Evolutionary conservation across 1,284 basidiomycete species (phyloP), one percentile per base, ranked within the genome.

Genomic region (Ganoderma resinaceum): DNA sequence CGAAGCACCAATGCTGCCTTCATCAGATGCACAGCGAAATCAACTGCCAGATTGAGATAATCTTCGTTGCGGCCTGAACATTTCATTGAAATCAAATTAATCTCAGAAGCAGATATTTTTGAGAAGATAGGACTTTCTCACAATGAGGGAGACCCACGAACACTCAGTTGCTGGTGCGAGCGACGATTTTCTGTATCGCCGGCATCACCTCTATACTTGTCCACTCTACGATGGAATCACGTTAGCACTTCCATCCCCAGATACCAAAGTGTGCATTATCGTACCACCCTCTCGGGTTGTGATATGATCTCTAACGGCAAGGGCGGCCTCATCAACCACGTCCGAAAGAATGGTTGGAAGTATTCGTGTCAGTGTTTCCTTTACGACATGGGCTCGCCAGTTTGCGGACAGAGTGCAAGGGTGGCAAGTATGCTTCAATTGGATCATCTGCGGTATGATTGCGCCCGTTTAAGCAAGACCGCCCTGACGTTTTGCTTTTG

Each of bases 101-200:
- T 2, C n/a, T 46, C 5, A 23, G 20, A 46, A n/a, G 43, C 20
- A 8, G 43, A n/a, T 9, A 9, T n/a, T 9, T n/a, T 9, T n/a
- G 0, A 8, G 43, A n/a, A 2, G 18, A 46, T 1, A 1, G 20
- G 11, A 18, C 7, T 61, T 42, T 78, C 84, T 84, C 14, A 83
- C 66, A 23, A 20, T 65, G 16, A 8, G 82, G 82, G 7, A 78
- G 65, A 0, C 85, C 84, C 64, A 87, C 81, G 63, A 87, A 83
- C 6, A 82, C 81, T 43, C 84, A 80, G 72, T 85, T 86, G 68
- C 79, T 83, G 23, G 63, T 62, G 2, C 68, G 59, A 4, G 61
- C 66, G 29, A 72, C 57, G 37, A 72, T 68, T 42, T 67, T 52
- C 57, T 55, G 66, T 23, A 65, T 43, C 2, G 61, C 35, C 8